Evolutionary conservation across 768 basidiomycete genomes (phyloP), one percentile per base, ranked within the genome.

Genomic region (Cystobasidium onofrii): DNA sequence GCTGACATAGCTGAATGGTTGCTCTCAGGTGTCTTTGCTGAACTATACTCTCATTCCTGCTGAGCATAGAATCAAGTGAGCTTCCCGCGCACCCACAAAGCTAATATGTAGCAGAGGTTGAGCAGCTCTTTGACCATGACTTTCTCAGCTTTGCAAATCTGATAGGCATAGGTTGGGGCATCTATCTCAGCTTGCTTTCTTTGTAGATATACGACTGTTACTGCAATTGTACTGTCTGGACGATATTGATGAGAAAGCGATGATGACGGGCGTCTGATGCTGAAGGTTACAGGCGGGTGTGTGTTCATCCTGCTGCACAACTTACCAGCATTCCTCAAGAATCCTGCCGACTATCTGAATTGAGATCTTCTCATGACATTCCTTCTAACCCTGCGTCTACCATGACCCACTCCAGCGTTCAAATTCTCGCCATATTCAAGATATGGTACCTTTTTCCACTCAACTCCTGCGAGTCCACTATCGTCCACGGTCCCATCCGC

Each of bases 361-460:
- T 71, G 69, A 7, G 36, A 41, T 31, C 54, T 55, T 29, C 69
- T 15, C 69, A 71, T 71, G 39, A 71, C 54, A 41, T 71, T 71
- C 29, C 69, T 31, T 34, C 69, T 71, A 29, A 71, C 69, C 18
- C 54, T 55, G 18, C 69, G 29, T 31, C 36, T 55, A 3, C 20
- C 43, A 31, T 34, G 27, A 13, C 69, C 69, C 3, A 71, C 52
- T 15, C 69, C 69, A 2, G 34, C 44, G 18, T 71, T 36, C 52
- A 27, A 12, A 18, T 60, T 34, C 27, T 36, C 55, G 15, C 54
- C n/a, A 60, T 55, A 25, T 41, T 71, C 69, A 44, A 71, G 69
- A 55, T 71, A 71, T 12, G 69, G 69, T 25, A 71, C 54, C 34
- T 71, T 34, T 36, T 36, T 36, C 50, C 55, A 71, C 23, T 36